Conservation (phyloP, 768 basidiomycete species). For the Leccinum incarnatum region DNA sequence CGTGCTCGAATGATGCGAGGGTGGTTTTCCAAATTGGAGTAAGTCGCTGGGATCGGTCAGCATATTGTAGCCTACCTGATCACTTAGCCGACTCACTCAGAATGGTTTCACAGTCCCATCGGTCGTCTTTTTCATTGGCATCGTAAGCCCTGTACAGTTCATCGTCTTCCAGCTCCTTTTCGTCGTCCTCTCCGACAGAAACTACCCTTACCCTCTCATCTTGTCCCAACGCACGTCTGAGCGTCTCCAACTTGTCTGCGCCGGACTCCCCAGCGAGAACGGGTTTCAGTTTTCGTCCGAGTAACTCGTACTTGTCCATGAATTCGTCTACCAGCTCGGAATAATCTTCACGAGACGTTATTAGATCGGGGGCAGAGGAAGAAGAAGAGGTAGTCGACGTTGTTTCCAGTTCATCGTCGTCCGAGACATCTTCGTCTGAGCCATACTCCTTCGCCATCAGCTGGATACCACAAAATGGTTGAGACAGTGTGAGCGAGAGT, state of each 20-base stretch:
- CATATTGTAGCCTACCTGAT: neutral
- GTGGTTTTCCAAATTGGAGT: slow-evolving; percentile 97
- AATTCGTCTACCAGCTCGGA: slow-evolving; percentile 91
- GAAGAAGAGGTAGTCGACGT: slow-evolving; percentile 48
- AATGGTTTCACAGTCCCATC: slow-evolving; percentile 97
- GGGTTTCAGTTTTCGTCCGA: slow-evolving; percentile 82
- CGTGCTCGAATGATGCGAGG: slow-evolving; percentile 80
- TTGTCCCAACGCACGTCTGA: slow-evolving; percentile 76
- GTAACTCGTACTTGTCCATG: slow-evolving; percentile 84
- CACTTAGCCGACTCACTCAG: slow-evolving; percentile 57
- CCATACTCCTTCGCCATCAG: slow-evolving; percentile 83
- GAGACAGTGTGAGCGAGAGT: neutral
- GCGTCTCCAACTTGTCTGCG: slow-evolving; percentile 73
- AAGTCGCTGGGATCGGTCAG: slow-evolving; percentile 64
- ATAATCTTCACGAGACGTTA: slow-evolving; percentile 86
- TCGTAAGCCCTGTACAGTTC: slow-evolving; percentile 40
- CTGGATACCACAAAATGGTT: slow-evolving; percentile 26
- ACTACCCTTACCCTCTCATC: slow-evolving; percentile 54
- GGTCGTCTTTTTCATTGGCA: slow-evolving; percentile 55
- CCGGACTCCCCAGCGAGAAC: slow-evolving; percentile 71
- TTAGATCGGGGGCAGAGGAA: slow-evolving; percentile 67
- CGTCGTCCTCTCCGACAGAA: slow-evolving; percentile 44
- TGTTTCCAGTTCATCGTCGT: slow-evolving; percentile 50
- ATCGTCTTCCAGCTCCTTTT: slow-evolving; percentile 43
- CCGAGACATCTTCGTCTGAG: slow-evolving; percentile 47